A percentile compares a stretch with the other conserved stretches of the same genome.
These are phyloP conservation scores for Lathyrus sativus DNA, from an alignment of 306 rosid species.

Conservation along the genomic window DNA sequence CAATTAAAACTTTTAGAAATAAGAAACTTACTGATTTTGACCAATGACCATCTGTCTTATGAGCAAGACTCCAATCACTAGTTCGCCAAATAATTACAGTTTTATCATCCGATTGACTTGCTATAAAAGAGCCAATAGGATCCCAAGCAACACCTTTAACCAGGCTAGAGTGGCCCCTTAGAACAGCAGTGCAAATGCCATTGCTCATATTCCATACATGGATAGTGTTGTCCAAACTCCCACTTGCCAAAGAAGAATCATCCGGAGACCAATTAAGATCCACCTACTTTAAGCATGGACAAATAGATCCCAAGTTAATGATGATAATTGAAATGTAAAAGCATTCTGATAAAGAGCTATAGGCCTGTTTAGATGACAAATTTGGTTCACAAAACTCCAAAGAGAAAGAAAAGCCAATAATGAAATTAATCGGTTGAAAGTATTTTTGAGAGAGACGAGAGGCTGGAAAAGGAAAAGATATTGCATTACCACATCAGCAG, in stretches of 20 bases:
- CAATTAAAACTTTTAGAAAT: background rate
- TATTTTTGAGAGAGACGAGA: slow-evolving; percentile 16
- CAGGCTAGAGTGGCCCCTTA: slow-evolving; percentile 97
- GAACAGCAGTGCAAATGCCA: slow-evolving; percentile 97
- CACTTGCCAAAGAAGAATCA: slow-evolving; percentile 93
- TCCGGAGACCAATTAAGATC: slow-evolving; percentile 99
- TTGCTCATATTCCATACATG: slow-evolving; percentile 95
- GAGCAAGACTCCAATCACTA: slow-evolving; percentile 99
- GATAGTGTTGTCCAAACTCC: slow-evolving; percentile 93
- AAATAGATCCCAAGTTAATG: slow-evolving; percentile 59
- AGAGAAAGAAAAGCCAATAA: slow-evolving; percentile 23
- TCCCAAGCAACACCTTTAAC: slow-evolving; percentile 99
- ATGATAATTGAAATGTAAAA: slow-evolving; percentile 36
- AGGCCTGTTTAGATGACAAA: slow-evolving; percentile 23
- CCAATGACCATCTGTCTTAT: slow-evolving; percentile 98
- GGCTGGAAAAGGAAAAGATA: slow-evolving; percentile 44
- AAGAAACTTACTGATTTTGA: slow-evolving; percentile 78
- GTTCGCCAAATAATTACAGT: slow-evolving; percentile 98
- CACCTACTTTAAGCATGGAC: slow-evolving; percentile 96
- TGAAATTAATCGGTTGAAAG: slow-evolving; percentile 22
- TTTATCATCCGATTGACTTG: slow-evolving; percentile 98
- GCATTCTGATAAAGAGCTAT: slow-evolving; percentile 17
- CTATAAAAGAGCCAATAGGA: slow-evolving; percentile 97
- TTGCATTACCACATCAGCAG: slow-evolving; percentile 96
- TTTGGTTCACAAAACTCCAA: slow-evolving; percentile 5